These are phyloP conservation scores for Ambispora gerdemannii DNA, from an alignment of 192 early-diverging fungal species.

Conservation along the genomic window DNA sequence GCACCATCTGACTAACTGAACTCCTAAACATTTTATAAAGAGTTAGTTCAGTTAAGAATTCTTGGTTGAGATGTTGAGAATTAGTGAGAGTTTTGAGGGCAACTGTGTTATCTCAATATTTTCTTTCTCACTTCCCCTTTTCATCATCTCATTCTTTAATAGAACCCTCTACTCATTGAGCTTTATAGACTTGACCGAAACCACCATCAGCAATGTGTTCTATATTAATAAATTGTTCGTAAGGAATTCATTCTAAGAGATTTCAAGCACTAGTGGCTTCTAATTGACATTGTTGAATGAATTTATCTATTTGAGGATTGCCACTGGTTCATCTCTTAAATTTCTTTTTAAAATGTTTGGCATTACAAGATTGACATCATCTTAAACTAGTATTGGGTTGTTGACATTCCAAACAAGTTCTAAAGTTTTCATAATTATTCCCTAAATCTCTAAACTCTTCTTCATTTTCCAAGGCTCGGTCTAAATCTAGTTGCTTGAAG, in stretches of 20 bases:
- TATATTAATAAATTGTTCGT: background rate
- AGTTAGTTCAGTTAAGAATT: background rate
- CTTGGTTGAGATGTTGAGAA: background rate
- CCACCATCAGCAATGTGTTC: conserved; percentile 1
- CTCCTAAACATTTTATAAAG: background rate
- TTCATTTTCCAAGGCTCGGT: background rate
- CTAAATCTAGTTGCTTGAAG: background rate
- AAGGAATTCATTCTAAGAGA: conserved; percentile 3
- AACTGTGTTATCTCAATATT: background rate
- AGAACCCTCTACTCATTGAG: background rate
- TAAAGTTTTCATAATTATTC: background rate
- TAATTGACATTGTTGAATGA: conserved; percentile 12
- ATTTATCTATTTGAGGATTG: conserved; percentile 1
- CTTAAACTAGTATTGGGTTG: background rate
- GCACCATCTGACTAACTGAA: background rate
- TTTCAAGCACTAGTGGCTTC: background rate
- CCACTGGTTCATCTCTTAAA: background rate
- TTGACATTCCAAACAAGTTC: background rate
- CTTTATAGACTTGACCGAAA: conserved; percentile 8
- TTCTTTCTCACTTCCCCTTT: background rate
- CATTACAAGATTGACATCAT: background rate
- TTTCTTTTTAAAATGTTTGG: background rate
- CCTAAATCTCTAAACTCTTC: background rate
- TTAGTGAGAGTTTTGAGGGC: background rate
- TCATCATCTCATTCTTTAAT: background rate